Percentiles rank a stretch among this genome's conserved stretches.
Conservation (phyloP, 371 early-diverging fungal genomes). For the Syncephalastrum monosporum region DNA sequence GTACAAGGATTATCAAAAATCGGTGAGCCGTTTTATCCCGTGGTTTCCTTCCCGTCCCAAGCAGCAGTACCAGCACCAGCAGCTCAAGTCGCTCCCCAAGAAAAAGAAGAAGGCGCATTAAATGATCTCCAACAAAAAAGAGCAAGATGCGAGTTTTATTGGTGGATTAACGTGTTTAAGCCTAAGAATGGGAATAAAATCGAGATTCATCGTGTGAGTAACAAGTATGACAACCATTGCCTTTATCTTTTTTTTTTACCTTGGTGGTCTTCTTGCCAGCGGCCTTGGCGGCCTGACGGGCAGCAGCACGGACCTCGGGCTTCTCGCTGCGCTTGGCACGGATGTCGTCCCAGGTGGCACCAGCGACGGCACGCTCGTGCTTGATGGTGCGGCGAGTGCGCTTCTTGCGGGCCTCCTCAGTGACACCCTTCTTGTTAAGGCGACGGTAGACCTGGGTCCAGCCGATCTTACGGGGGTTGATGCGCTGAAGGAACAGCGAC, state of each 20-base stretch:
- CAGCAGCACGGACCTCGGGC: conserved; percentile 92
- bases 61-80: too few relatives aligned
- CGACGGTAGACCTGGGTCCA: conserved; percentile 98
- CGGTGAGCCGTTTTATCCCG: conserved; percentile 65
- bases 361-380: conserved; percentile 95
- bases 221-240: too few relatives aligned
- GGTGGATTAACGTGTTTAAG: too few relatives aligned
- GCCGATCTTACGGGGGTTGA: conserved; percentile 96
- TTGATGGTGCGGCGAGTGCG: conserved; percentile 92
- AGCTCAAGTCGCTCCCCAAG: too few relatives aligned
- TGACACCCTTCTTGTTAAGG: conserved; percentile 98
- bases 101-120: too few relatives aligned
- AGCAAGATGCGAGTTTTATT: too few relatives aligned
- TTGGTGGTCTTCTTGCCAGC: conserved; percentile 80
- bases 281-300: conserved; percentile 90
- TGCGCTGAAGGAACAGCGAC: conserved; percentile 93
- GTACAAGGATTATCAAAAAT: conserved; percentile 66
- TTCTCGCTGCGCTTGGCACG: conserved; percentile 95
- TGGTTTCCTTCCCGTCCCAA: conserved; percentile 30
- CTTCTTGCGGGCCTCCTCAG: conserved; percentile 96
- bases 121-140: too few relatives aligned
- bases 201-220: too few relatives aligned
- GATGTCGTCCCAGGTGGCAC: conserved; percentile 93
- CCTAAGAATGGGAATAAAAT: too few relatives aligned
- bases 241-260: conserved; percentile 9